phyloP scores from a whole-genome alignment of 148 eudicot species.

The Dianthus caryophyllus region DNA sequence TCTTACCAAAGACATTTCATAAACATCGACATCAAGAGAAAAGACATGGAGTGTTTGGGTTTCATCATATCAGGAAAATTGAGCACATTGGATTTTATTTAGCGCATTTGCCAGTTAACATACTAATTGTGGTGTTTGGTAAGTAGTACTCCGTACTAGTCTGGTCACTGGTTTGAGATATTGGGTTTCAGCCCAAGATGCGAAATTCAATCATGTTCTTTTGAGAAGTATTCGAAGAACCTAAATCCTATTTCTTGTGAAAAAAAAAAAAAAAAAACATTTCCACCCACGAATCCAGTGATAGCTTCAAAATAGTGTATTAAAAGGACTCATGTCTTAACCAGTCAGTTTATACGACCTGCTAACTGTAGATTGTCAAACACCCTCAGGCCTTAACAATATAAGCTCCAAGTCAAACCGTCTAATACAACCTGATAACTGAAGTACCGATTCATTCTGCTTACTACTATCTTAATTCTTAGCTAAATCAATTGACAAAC shows the following conservation, averaged over 20 bases:
- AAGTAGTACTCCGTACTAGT: not conserved
- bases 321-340: not conserved
- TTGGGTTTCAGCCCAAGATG: constrained; percentile 3
- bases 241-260: too few relatives aligned
- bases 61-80: constrained; percentile 1
- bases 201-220: not conserved
- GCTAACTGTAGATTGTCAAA: not conserved
- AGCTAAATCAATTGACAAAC: too few relatives aligned
- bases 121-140: not conserved
- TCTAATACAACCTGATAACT: not conserved
- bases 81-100: not conserved
- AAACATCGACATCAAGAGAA: not conserved
- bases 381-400: not conserved
- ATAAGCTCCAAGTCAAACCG: constrained; percentile 3
- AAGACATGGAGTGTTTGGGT: constrained; percentile 3
- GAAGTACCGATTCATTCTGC: not conserved
- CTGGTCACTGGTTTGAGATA: not conserved
- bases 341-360: not conserved
- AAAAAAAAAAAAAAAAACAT: too few relatives aligned
- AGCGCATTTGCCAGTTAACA: constrained; percentile 4
- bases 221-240: not conserved
- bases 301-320: not conserved
- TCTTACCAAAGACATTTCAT: constrained; percentile 6
- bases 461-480: not conserved
- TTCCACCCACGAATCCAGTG: not conserved